These are phyloP conservation scores for Epichloe gansuensis DNA, from an alignment of 2,329 filamentous ascomycete species.

Conservation along the genomic window DNA sequence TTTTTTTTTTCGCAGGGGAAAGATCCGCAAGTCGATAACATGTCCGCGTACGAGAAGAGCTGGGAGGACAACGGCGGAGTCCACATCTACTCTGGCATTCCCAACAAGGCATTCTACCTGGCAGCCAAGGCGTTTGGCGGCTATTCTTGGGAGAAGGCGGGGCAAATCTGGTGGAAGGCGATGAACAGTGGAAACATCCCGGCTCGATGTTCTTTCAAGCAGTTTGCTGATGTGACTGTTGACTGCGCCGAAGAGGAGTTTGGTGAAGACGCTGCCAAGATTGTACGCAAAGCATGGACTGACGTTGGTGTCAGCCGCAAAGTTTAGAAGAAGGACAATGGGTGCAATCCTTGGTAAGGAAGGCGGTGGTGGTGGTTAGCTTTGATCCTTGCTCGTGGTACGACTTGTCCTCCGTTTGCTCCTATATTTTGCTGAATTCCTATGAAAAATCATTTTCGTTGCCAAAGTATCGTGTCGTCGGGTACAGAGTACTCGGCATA, in stretches of 20 bases:
- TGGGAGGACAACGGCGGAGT: constrained; percentile 39
- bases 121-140: constrained; percentile 34
- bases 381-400: neutral
- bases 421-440: neutral
- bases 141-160: constrained; percentile 40
- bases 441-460: neutral
- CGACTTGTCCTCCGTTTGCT: neutral
- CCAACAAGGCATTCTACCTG: constrained; percentile 44
- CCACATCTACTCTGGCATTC: constrained; percentile 43
- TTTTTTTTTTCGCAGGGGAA: constrained; percentile 25
- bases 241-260: constrained; percentile 31
- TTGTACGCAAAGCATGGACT: constrained; percentile 33
- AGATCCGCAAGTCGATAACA: constrained; percentile 38
- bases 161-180: constrained; percentile 39
- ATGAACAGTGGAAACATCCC: constrained; percentile 31
- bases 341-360: constrained; percentile 6
- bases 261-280: constrained; percentile 27
- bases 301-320: constrained; percentile 30
- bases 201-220: constrained; percentile 28
- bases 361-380: neutral
- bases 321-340: constrained; percentile 8
- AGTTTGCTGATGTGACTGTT: constrained; percentile 36
- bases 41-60: constrained; percentile 28
- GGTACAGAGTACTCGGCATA: too few species aligned
- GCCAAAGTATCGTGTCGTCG: too few species aligned